Evolutionary conservation across 345 rosid species (phyloP).

Genomic region (Reutealis trisperma): DNA sequence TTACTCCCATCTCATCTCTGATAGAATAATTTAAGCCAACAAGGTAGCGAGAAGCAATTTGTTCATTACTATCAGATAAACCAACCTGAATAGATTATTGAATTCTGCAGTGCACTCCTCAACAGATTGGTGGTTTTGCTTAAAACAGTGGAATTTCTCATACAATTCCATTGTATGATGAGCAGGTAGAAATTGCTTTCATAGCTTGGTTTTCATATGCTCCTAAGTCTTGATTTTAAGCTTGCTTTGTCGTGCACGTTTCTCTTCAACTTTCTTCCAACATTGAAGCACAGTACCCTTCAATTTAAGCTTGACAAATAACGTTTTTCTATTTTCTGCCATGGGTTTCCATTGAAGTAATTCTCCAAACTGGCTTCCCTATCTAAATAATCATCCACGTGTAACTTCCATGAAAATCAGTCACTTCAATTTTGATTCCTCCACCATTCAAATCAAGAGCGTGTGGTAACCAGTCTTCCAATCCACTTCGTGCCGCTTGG

Average conservation of each 20-base stretch:
- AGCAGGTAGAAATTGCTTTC: background rate
- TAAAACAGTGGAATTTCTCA: background rate
- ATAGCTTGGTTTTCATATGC: background rate
- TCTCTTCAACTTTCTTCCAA: constrained; percentile 6
- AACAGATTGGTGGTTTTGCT: background rate
- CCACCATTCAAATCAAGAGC: background rate
- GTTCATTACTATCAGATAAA: background rate
- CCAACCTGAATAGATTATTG: background rate
- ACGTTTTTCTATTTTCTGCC: background rate
- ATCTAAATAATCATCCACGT: background rate
- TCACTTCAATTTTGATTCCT: background rate
- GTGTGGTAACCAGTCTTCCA: background rate
- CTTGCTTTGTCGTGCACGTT: background rate
- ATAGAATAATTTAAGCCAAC: background rate
- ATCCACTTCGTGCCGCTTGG: background rate
- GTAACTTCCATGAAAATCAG: background rate
- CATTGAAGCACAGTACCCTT: background rate
- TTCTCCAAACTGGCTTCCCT: background rate
- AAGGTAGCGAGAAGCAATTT: background rate
- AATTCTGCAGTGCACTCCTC: background rate
- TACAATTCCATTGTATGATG: background rate
- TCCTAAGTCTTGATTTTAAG: background rate
- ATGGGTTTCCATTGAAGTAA: constrained; percentile 8
- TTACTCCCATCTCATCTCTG: background rate
- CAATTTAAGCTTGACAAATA: background rate